phyloP scores from a whole-genome alignment of 495 filamentous ascomycete genomes.

The Aspergillus campestris region DNA sequence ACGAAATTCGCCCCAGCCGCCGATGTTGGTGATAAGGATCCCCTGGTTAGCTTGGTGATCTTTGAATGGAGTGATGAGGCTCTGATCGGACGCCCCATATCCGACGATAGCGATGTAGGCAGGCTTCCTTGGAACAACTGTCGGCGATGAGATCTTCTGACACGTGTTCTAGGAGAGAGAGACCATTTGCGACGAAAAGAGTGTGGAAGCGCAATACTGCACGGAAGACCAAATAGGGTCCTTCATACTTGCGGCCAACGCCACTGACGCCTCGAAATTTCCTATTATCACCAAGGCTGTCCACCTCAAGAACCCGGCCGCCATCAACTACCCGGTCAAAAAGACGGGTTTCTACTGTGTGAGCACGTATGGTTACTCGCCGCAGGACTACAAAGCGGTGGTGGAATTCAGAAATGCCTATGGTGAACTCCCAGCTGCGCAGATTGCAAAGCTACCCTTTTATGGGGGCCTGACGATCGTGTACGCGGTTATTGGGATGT shows the following conservation, averaged over 20 bases:
- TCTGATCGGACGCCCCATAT: constrained; percentile 54
- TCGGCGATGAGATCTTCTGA: background rate
- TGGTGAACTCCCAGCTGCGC: constrained; percentile 87
- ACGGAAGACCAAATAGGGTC: constrained; percentile 66
- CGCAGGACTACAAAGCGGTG: constrained; percentile 61
- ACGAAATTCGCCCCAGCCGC: constrained; percentile 65
- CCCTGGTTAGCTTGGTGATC: constrained; percentile 75
- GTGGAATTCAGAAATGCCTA: constrained; percentile 93
- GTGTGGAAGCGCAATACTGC: constrained; percentile 61
- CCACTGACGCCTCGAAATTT: constrained; percentile 56
- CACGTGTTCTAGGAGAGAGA: constrained; percentile 41
- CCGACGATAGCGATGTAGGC: constrained; percentile 28
- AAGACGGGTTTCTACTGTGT: constrained; percentile 97
- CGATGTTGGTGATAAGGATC: constrained; percentile 50
- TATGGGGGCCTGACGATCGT: constrained; percentile 92
- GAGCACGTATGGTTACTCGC: constrained; percentile 57
- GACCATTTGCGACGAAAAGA: constrained; percentile 66
- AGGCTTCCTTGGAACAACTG: background rate
- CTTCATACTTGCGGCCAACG: constrained; percentile 72
- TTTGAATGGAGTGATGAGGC: constrained; percentile 88
- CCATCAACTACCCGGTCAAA: constrained; percentile 72
- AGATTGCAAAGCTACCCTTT: constrained; percentile 96
- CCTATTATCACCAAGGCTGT: constrained; percentile 71
- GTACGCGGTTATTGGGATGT: constrained; percentile 78
- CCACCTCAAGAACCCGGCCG: constrained; percentile 64